Evolutionary conservation across 2,329 filamentous ascomycete genomes (phyloP), one percentile per base, ranked within the genome.

Genomic region (Monosporascus ibericus): DNA sequence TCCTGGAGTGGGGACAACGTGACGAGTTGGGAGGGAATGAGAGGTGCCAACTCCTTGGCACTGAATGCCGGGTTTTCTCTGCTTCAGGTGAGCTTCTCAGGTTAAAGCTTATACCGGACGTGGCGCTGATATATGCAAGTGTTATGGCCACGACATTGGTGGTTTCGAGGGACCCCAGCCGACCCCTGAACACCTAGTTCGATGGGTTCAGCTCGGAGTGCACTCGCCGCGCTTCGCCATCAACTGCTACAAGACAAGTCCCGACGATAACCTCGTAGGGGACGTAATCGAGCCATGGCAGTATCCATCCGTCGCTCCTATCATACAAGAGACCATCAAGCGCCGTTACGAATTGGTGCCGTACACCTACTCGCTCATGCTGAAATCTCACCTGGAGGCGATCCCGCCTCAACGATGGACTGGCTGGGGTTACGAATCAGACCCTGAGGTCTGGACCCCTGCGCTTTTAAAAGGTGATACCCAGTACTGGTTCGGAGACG

Each of bases 261-360:
- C 80, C 0, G 72, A 78, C 1, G 82, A 89, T 66, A 88, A 84
- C 60, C 74, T 75, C 0, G 75, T 87, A 24, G 86, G 86, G 7
- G 86, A 87, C 37, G 85, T 90, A 0, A 90, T 90, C 53, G 86
- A 89, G 69, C 86, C 86, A 0, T 90, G 85, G 84, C 88, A 89
- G 84, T 87, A 89, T 61, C 83, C 85, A 0, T 79, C 84, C 37
- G 82, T 84, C 27, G 83, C 84, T 0, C 79, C 78, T 0, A 68
- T 85, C 1, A 73, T 90, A 15, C 79, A 86, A 17, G 76, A 77
- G 49, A 77, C 84, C 1, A 88, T 90, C 65, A 84, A 84, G 67
- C 77, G 87, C 6, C 78, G 86, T 34, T 90, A 90, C 62, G 84
- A 85, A 56, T 72, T 90, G 50, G 79, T 90, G 8, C 86, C 87